Evolutionary conservation across 805 yeast genomes (phyloP).

Genomic region (Saturnispora besseyi): DNA sequence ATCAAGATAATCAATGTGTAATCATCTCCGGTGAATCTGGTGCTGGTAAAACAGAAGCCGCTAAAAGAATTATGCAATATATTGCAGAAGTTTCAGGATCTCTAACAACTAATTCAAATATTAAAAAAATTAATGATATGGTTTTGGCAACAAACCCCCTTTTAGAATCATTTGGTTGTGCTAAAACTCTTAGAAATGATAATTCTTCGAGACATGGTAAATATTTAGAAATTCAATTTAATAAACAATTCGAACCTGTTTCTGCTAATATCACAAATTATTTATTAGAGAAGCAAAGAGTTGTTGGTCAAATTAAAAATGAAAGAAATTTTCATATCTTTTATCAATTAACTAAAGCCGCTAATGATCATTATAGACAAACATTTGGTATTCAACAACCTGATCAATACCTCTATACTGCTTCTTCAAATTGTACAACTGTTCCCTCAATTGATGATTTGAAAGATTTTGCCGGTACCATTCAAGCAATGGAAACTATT

Average conservation of each 20-base stretch:
- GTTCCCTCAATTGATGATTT: conserved; percentile 84
- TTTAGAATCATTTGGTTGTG: conserved; percentile 88
- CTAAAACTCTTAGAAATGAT: conserved; percentile 81
- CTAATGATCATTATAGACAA: conserved; percentile 76
- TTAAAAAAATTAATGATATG: conserved; percentile 89
- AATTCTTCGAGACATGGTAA: conserved; percentile 90
- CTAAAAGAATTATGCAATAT: conserved; percentile 95
- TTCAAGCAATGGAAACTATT: conserved; percentile 71
- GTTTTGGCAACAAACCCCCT: conserved; percentile 94
- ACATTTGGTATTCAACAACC: conserved; percentile 88
- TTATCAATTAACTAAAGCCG: conserved; percentile 90
- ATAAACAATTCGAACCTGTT: conserved; percentile 74
- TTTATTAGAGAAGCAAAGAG: conserved; percentile 88
- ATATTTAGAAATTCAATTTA: conserved; percentile 85
- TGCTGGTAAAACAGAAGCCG: conserved; percentile 97
- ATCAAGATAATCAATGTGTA: conserved; percentile 92
- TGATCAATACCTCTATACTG: conserved; percentile 84
- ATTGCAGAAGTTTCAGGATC: conserved; percentile 82
- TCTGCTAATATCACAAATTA: conserved; percentile 96
- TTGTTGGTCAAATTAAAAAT: conserved; percentile 84
- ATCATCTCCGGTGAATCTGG: conserved; percentile 97
- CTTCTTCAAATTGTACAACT: conserved; percentile 73
- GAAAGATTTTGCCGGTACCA: conserved; percentile 62
- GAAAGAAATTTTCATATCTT: conserved; percentile 97
- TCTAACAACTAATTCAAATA: conserved; percentile 50